A percentile compares a stretch with the other conserved stretches of the same genome.
phyloP scores from a whole-genome alignment of 2,329 filamentous ascomycete genomes.

The Verticillium isaacii region DNA sequence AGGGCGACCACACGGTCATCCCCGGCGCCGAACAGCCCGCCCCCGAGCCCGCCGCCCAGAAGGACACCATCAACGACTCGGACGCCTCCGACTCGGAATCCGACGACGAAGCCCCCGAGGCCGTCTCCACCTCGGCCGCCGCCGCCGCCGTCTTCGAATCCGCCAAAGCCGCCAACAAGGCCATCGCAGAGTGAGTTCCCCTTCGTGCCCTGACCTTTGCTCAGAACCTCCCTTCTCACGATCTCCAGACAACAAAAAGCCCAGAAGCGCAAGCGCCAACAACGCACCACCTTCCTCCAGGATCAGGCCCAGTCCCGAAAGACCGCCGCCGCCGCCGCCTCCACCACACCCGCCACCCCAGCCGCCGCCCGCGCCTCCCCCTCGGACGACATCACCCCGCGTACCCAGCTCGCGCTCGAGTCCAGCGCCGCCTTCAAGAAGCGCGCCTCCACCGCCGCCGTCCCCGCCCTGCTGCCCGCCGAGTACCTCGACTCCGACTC shows the following conservation, averaged over 20 bases:
- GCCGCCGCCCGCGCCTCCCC: conserved; percentile 6
- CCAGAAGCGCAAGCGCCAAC: conserved; percentile 51
- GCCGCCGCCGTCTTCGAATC: conserved; percentile 41
- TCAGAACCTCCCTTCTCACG: not conserved
- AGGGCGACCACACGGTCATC: conserved; percentile 2
- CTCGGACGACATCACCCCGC: conserved; percentile 12
- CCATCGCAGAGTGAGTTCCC: conserved; percentile 44
- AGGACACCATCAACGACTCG: conserved; percentile 9
- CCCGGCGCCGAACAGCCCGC: conserved; percentile 8
- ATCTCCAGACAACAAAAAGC: conserved; percentile 42
- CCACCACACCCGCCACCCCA: not conserved
- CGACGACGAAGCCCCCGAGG: conserved; percentile 52
- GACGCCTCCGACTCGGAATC: conserved; percentile 34
- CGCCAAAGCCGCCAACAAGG: conserved; percentile 41
- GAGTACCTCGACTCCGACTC: conserved; percentile 51
- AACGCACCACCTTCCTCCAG: conserved; percentile 49
- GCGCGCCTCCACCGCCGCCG: conserved; percentile 1
- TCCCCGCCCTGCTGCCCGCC: conserved; percentile 45
- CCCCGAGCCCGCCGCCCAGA: conserved; percentile 2
- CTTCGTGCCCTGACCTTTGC: not conserved
- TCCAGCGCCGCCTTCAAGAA: conserved; percentile 1
- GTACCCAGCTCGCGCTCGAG: conserved; percentile 4
- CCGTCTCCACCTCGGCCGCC: conserved; percentile 47
- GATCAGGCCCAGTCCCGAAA: conserved; percentile 50
- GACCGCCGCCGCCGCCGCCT: conserved; percentile 12